Conservation (phyloP, 148 eudicot genomes). For the Nepenthes mirabilis region DNA sequence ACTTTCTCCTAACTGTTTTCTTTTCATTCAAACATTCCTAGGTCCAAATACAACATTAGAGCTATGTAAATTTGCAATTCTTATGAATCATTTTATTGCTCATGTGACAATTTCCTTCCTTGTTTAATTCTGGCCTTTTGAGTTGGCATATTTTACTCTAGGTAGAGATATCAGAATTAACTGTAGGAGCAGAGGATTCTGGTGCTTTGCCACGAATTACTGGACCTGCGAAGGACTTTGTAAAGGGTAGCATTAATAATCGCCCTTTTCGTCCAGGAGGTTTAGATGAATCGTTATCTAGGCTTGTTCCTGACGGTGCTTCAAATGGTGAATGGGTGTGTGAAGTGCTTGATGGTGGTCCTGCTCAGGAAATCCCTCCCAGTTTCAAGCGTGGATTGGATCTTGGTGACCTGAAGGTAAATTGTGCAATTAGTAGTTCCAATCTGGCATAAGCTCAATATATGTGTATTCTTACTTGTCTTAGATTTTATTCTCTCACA, state of each 20-base stretch:
- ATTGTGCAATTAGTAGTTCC: conserved; percentile 1
- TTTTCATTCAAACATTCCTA: too few species aligned
- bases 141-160: conserved; percentile 21
- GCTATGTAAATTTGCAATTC: too few species aligned
- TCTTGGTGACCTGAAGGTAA: conserved; percentile 77
- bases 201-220: conserved; percentile 73
- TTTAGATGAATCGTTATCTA: conserved; percentile 54
- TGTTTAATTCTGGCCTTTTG: conserved; percentile 7
- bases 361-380: conserved; percentile 61
- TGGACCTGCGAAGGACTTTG: conserved; percentile 91
- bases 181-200: conserved; percentile 50
- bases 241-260: conserved; percentile 75
- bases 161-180: conserved; percentile 76
- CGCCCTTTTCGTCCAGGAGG: conserved; percentile 99
- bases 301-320: conserved; percentile 66
- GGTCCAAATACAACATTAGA: too few species aligned
- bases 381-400: conserved; percentile 70
- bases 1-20: too few species aligned
- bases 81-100: not conserved
- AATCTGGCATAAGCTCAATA: not conserved
- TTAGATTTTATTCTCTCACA: conserved; percentile 2
- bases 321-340: conserved; percentile 79
- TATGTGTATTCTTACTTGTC: conserved; percentile 5
- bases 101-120: not conserved
- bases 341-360: conserved; percentile 70